Percentiles rank a stretch among this genome's conserved stretches.
Evolutionary conservation across 2,329 filamentous ascomycete species (phyloP).

Genomic region (Cadophora sp.): DNA sequence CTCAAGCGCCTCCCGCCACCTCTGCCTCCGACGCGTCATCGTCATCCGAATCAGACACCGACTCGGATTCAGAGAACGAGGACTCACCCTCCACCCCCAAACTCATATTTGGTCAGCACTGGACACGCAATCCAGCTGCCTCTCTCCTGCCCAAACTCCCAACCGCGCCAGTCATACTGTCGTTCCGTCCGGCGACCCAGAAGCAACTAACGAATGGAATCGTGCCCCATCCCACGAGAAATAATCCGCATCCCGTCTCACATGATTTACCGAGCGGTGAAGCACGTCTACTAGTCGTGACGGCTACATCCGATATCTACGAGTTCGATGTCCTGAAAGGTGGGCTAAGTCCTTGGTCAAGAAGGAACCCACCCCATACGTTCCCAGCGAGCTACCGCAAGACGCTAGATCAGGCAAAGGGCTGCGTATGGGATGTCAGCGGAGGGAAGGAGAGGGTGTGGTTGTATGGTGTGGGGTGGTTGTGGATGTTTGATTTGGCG

Average conservation of each 20-base stretch:
- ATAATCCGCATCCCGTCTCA: conserved; percentile 42
- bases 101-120: conserved; percentile 67
- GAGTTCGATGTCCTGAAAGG: conserved; percentile 83
- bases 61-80: conserved; percentile 48
- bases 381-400: conserved; percentile 78
- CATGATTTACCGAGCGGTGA: conserved; percentile 61
- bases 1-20: conserved; percentile 46
- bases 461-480: conserved; percentile 85
- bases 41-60: conserved; percentile 48
- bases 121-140: conserved; percentile 76
- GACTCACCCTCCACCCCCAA: conserved; percentile 57
- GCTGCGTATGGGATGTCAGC: conserved; percentile 80
- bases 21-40: conserved; percentile 46
- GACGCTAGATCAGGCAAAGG: conserved; percentile 81
- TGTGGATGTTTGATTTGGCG: conserved; percentile 90
- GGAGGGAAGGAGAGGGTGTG: conserved; percentile 69
- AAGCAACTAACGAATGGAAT: conserved; percentile 51
- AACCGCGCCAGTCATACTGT: conserved; percentile 68
- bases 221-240: conserved; percentile 35
- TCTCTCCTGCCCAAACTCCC: conserved; percentile 73
- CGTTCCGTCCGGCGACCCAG: conserved; percentile 61
- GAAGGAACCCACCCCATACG: conserved; percentile 76
- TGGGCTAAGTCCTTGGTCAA: conserved; percentile 82
- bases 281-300: conserved; percentile 65
- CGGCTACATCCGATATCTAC: conserved; percentile 70